Percentiles rank a stretch among this genome's conserved stretches.
Conservation (phyloP, 306 rosid genomes). For the Quercus ilex region DNA sequence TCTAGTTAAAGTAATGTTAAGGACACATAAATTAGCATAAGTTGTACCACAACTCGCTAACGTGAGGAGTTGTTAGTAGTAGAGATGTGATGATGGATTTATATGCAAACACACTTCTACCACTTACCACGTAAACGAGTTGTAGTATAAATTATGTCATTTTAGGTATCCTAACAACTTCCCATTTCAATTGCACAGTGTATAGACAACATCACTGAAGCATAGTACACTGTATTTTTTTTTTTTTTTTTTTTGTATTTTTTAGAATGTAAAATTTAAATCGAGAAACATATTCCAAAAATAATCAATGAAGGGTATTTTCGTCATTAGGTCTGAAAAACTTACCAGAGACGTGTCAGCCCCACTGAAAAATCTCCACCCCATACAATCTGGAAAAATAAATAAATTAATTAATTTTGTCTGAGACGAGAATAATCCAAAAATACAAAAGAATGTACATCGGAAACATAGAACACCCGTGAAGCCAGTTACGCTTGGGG, state of each 20-base stretch:
- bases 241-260: too few species aligned
- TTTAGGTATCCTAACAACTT: rapidly evolving
- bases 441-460: background rate
- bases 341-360: constrained; percentile 68
- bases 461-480: too few species aligned
- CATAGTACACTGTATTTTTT: too few species aligned
- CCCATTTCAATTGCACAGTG: too few species aligned
- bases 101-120: too few species aligned
- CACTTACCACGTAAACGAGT: rapidly evolving
- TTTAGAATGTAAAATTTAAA: too few species aligned
- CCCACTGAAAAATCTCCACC: constrained; percentile 68
- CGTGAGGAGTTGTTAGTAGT: rapidly evolving
- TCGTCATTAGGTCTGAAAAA: constrained; percentile 14
- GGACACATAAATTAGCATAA: too few species aligned
- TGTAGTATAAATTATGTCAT: too few species aligned
- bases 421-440: background rate
- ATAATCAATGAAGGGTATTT: constrained; percentile 9
- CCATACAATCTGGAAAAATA: constrained; percentile 58
- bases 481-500: too few species aligned
- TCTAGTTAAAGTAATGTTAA: too few species aligned
- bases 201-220: too few species aligned
- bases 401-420: background rate
- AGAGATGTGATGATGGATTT: rapidly evolving
- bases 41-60: too few species aligned
- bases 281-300: background rate